Percentiles rank a stretch among this genome's conserved stretches.
Evolutionary conservation across 352 stramenopile species (phyloP).

Genomic region (Globisporangium iwayamae): DNA sequence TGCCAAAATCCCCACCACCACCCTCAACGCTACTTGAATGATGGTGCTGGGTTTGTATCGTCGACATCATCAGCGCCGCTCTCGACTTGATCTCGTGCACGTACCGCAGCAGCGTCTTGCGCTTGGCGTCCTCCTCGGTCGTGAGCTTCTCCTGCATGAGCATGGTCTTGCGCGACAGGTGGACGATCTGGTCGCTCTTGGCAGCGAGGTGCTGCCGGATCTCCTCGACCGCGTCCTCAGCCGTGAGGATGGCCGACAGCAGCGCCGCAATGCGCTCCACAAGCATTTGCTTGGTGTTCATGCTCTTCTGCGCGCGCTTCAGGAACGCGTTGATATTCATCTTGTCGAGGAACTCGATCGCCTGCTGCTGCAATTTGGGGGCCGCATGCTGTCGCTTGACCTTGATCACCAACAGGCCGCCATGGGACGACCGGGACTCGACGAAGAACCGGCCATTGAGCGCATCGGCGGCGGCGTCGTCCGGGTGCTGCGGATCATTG

Average conservation of each 20-base stretch:
- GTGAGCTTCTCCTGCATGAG: constrained; percentile 84
- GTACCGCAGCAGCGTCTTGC: constrained; percentile 93
- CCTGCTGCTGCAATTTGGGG: constrained; percentile 42
- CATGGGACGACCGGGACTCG: constrained; percentile 74
- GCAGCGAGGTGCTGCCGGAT: constrained; percentile 42
- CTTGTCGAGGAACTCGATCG: constrained; percentile 88
- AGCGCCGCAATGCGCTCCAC: constrained; percentile 87
- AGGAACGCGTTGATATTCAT: constrained; percentile 91
- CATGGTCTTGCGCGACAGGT: constrained; percentile 66
- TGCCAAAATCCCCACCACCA: constrained; percentile 21
- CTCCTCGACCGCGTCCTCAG: constrained; percentile 70
- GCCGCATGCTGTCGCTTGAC: constrained; percentile 87
- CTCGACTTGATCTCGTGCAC: constrained; percentile 92
- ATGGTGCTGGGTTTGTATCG: constrained; percentile 7
- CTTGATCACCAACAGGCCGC: constrained; percentile 88
- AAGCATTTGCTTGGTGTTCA: constrained; percentile 91
- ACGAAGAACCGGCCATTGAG: constrained; percentile 85
- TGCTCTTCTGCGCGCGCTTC: constrained; percentile 90
- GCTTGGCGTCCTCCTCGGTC: constrained; percentile 94
- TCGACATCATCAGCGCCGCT: constrained; percentile 18
- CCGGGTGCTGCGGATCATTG: constrained; percentile 32
- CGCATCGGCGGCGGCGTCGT: constrained; percentile 53
- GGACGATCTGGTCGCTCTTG: constrained; percentile 81
- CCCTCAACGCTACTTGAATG: constrained; percentile 9
- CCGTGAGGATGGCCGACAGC: constrained; percentile 60